Percentiles rank a stretch among this genome's conserved stretches.
Conservation (phyloP, 73 alveolate species). For the Urostyla sp. region DNA sequence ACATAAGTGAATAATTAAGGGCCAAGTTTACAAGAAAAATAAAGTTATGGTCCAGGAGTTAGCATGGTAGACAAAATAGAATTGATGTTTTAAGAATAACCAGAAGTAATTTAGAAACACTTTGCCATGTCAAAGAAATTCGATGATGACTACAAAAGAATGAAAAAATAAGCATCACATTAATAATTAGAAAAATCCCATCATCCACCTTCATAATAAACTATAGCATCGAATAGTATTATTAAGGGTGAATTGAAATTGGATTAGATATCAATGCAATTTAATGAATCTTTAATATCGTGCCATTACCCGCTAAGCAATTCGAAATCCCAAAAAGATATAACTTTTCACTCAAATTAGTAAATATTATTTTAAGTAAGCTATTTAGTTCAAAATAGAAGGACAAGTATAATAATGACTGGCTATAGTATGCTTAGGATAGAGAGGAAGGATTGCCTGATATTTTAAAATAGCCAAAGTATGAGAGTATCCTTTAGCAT, state of each 20-base stretch:
- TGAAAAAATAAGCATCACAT: neutral
- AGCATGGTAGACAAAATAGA: conserved; percentile 33
- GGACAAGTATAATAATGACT: conserved; percentile 8
- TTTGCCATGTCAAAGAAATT: neutral
- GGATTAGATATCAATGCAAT: neutral
- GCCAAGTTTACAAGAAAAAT: neutral
- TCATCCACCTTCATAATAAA: conserved; percentile 15
- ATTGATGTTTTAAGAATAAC: conserved; percentile 20
- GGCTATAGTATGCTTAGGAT: conserved; percentile 35
- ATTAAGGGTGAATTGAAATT: neutral
- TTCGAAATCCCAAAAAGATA: neutral
- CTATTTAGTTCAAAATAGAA: neutral
- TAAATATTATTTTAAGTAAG: neutral
- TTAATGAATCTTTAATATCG: neutral
- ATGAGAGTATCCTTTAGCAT: conserved; percentile 11
- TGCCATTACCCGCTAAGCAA: neutral
- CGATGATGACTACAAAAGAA: conserved; percentile 43
- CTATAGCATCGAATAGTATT: neutral
- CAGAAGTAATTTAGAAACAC: conserved; percentile 9
- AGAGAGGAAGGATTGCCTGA: conserved; percentile 30
- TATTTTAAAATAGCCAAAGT: neutral
- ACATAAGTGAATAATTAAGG: neutral
- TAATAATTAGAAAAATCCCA: conserved; percentile 8
- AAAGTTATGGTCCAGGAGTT: conserved; percentile 18
- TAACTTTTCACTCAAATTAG: neutral